phyloP scores from a whole-genome alignment of 2,329 filamentous ascomycete genomes.

The Intubia oerlemansii region DNA sequence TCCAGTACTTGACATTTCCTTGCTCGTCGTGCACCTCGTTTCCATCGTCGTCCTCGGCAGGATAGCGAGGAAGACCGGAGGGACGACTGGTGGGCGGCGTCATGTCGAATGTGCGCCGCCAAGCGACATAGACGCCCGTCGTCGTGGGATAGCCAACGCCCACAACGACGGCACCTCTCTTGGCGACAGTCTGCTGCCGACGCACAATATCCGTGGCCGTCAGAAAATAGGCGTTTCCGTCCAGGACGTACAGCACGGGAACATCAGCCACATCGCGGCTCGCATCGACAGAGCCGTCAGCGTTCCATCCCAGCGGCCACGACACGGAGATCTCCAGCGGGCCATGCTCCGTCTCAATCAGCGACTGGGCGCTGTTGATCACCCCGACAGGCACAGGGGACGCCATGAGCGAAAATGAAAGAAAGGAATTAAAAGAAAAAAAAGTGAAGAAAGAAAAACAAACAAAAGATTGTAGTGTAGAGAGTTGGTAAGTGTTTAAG shows the following conservation, averaged over 20 bases:
- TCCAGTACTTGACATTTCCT: background rate
- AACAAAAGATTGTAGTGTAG: too few species aligned
- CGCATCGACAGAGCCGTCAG: slow-evolving; percentile 2
- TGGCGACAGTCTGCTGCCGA: slow-evolving; percentile 1
- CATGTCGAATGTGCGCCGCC: slow-evolving; percentile 3
- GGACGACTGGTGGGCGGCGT: slow-evolving; percentile 3
- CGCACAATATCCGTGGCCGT: slow-evolving; percentile 5
- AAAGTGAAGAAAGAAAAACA: background rate
- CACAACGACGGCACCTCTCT: slow-evolving; percentile 4
- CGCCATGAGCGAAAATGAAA: slow-evolving; percentile 1
- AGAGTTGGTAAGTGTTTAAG: too few species aligned
- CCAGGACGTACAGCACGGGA: slow-evolving; percentile 2
- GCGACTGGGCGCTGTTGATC: slow-evolving; percentile 4
- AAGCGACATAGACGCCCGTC: background rate
- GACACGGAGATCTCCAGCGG: slow-evolving; percentile 3
- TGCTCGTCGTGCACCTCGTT: background rate
- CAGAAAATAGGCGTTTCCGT: slow-evolving; percentile 5
- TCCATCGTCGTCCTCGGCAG: slow-evolving; percentile 1
- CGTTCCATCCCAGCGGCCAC: slow-evolving; percentile 4
- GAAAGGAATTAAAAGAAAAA: background rate
- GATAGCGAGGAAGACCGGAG: background rate
- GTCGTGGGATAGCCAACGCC: slow-evolving; percentile 5
- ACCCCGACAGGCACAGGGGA: background rate
- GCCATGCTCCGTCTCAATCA: slow-evolving; percentile 3
- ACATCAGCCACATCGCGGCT: background rate